A percentile compares a stretch with the other conserved stretches of the same genome.
Conservation (phyloP, 2,329 filamentous ascomycete species). For the Hypoxylon sp. region DNA sequence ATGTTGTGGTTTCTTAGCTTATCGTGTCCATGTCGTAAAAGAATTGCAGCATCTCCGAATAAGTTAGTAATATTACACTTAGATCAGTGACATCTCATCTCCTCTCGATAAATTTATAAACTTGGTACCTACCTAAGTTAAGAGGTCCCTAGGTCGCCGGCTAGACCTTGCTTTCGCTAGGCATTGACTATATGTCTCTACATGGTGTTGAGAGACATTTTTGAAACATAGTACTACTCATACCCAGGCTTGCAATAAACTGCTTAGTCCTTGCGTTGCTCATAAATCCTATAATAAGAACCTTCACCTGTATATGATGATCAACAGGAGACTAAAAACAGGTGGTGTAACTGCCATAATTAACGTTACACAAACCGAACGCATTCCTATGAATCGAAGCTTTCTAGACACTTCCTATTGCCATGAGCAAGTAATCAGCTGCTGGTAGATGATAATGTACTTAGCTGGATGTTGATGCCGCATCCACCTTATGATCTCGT, state of each 20-base stretch:
- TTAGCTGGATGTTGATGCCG: background rate
- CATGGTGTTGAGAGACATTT: background rate
- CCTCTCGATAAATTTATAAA: background rate
- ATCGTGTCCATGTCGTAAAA: background rate
- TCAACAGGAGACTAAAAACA: background rate
- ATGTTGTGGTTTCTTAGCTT: background rate
- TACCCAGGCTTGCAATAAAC: background rate
- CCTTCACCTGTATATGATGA: background rate
- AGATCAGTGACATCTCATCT: background rate
- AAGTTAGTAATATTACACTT: background rate
- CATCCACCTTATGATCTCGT: background rate
- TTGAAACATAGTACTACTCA: background rate
- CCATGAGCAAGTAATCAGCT: background rate
- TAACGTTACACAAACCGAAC: background rate
- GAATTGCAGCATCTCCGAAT: background rate
- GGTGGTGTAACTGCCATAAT: background rate
- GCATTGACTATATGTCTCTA: background rate
- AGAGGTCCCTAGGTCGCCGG: background rate
- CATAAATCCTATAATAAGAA: background rate
- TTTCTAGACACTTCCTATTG: background rate
- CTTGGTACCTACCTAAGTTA: background rate
- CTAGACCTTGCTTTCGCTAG: background rate
- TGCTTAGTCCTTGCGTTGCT: background rate
- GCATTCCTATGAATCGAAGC: background rate
- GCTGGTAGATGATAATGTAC: background rate